Conservation (phyloP, 305 asterid species). For the Euphrasia arctica region DNA sequence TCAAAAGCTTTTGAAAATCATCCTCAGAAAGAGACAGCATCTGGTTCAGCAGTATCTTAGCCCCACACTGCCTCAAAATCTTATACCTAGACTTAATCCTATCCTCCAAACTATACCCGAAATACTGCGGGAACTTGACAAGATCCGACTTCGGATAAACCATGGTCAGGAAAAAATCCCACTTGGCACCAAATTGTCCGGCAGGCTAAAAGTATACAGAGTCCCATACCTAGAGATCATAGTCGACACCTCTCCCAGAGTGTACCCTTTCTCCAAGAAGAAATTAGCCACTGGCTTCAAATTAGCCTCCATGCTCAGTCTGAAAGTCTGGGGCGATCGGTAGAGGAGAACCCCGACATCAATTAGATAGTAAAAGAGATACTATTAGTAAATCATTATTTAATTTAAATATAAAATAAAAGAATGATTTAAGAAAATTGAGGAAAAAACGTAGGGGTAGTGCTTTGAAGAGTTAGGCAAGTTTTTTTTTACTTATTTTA, state of each 20-base stretch:
- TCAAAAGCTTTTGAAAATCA: constrained; percentile 55
- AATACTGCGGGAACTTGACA: constrained; percentile 86
- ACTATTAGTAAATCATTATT: no score
- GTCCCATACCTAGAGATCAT: constrained; percentile 82
- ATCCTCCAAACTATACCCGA: constrained; percentile 80
- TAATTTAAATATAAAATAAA: no score
- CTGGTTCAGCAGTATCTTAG: constrained; percentile 64
- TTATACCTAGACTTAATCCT: constrained; percentile 82
- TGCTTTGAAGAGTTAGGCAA: no score
- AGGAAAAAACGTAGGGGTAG: no score
- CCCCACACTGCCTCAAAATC: constrained; percentile 53
- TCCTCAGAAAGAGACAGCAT: constrained; percentile 61
- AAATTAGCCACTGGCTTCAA: constrained; percentile 78
- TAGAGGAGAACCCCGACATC: constrained; percentile 58
- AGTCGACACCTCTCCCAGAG: constrained; percentile 47
- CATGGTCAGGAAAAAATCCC: constrained; percentile 75
- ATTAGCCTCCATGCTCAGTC: constrained; percentile 77
- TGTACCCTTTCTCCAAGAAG: constrained; percentile 67
- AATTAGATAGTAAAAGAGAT: no score
- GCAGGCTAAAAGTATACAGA: constrained; percentile 74
- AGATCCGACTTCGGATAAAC: constrained; percentile 65
- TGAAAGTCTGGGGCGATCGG: constrained; percentile 86
- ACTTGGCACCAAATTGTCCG: constrained; percentile 60
- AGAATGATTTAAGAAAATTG: no score
- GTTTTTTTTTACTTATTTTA: no score